Percentiles rank a stretch among this genome's conserved stretches.
phyloP scores from a whole-genome alignment of 1,284 basidiomycete species.

The Heterobasidion occidentale region DNA sequence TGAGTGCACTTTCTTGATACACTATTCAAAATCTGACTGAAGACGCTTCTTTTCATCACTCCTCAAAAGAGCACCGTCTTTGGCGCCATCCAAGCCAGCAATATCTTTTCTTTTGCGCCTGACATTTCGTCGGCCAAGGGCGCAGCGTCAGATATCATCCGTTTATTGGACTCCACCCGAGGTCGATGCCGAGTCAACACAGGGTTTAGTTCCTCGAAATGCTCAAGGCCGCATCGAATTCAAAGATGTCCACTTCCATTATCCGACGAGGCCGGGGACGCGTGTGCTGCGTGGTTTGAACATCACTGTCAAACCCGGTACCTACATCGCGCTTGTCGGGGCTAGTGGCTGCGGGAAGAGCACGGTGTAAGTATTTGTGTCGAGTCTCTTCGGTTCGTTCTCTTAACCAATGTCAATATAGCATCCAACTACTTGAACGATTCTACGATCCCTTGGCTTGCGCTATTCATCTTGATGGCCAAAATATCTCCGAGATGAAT shows the following conservation, averaged over 20 bases:
- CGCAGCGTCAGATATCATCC: slow-evolving; percentile 73
- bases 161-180: slow-evolving; percentile 76
- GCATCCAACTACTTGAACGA: slow-evolving; percentile 82
- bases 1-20: slow-evolving; percentile 21
- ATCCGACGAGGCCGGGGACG: slow-evolving; percentile 85
- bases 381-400: not conserved
- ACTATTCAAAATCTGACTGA: not conserved
- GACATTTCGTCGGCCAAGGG: slow-evolving; percentile 86
- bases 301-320: slow-evolving; percentile 83
- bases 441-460: slow-evolving; percentile 84
- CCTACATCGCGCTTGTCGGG: slow-evolving; percentile 88
- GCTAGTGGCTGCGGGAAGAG: slow-evolving; percentile 86
- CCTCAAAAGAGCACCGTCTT: slow-evolving; percentile 57
- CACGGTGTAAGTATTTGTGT: slow-evolving; percentile 54
- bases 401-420: slow-evolving; percentile 11
- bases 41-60: too few relatives aligned
- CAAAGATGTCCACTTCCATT: slow-evolving; percentile 88
- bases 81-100: slow-evolving; percentile 74
- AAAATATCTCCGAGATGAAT: slow-evolving; percentile 77
- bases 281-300: slow-evolving; percentile 80
- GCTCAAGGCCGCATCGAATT: slow-evolving; percentile 70
- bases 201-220: slow-evolving; percentile 53
- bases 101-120: slow-evolving; percentile 89
- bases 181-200: slow-evolving; percentile 75
- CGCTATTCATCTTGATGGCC: slow-evolving; percentile 71